These are phyloP conservation scores for Citrus hindsii DNA, from an alignment of 345 rosid genomes.

Conservation along the genomic window DNA sequence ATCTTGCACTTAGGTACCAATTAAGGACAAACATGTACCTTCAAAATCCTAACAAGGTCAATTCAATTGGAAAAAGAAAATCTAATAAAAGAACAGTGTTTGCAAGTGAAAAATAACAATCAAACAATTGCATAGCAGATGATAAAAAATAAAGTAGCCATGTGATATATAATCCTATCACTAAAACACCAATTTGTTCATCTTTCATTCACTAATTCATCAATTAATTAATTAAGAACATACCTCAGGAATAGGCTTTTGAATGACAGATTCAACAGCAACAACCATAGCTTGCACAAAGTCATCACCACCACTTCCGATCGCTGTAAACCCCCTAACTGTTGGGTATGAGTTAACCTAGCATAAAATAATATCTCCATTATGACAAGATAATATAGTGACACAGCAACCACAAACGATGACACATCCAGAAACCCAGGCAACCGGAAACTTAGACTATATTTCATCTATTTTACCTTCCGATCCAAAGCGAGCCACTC, in stretches of 20 bases:
- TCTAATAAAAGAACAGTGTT: not conserved
- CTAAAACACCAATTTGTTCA: not conserved
- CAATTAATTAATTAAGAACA: slow-evolving; percentile 5
- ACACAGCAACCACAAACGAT: not conserved
- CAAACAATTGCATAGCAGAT: not conserved
- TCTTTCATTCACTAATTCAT: not conserved
- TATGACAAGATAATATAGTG: not conserved
- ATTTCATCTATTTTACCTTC: slow-evolving; percentile 49
- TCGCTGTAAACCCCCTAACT: slow-evolving; percentile 92
- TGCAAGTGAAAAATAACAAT: not conserved
- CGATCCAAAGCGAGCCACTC: slow-evolving; percentile 94
- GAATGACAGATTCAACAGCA: slow-evolving; percentile 95
- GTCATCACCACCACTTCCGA: slow-evolving; percentile 97
- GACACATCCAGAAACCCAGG: slow-evolving; percentile 4
- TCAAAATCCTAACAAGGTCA: not conserved
- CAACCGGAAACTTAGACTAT: not conserved
- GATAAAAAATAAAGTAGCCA: not conserved
- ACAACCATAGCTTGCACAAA: slow-evolving; percentile 95
- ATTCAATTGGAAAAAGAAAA: not conserved
- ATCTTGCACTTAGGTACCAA: not conserved
- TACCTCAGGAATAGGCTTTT: slow-evolving; percentile 84
- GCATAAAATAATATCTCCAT: slow-evolving; percentile 8
- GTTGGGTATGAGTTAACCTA: slow-evolving; percentile 95
- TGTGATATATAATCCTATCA: not conserved
- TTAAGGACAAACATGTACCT: not conserved